Conservation (phyloP, 257 asterid species). For the Scutellaria barbata region DNA sequence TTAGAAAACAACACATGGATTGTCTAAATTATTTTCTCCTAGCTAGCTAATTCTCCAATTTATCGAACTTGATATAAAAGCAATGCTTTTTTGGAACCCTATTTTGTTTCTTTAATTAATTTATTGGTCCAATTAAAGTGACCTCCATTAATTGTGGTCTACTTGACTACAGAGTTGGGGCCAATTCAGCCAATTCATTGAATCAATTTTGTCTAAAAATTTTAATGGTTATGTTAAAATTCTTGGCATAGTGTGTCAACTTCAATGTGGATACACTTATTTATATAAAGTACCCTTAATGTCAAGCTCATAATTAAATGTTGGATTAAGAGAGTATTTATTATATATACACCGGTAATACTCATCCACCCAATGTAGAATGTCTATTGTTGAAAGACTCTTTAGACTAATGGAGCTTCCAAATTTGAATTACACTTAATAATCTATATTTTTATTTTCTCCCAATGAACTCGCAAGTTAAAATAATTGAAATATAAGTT, state of each 20-base stretch:
- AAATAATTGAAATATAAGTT: no score
- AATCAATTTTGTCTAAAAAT: background rate
- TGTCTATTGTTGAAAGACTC: no score
- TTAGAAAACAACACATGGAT: background rate
- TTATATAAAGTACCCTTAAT: background rate
- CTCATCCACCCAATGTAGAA: no score
- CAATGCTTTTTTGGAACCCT: background rate
- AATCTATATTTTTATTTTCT: no score
- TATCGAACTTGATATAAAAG: background rate
- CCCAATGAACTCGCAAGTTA: no score
- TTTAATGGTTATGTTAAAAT: background rate
- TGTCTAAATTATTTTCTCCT: constrained; percentile 1
- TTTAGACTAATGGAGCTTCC: no score
- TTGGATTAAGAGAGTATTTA: background rate
- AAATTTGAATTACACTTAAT: no score
- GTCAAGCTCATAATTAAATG: background rate
- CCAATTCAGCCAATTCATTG: background rate
- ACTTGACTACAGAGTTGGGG: background rate
- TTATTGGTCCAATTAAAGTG: constrained; percentile 16
- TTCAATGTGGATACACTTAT: constrained; percentile 13
- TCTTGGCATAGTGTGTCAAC: constrained; percentile 4
- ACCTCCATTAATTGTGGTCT: constrained; percentile 22
- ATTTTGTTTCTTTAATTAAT: background rate
- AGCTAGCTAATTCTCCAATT: background rate
- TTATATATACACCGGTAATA: no score